Percentiles rank a stretch among this genome's conserved stretches.
These are phyloP conservation scores for Dendrothele bispora DNA, from an alignment of 768 basidiomycete species.

Conservation along the genomic window DNA sequence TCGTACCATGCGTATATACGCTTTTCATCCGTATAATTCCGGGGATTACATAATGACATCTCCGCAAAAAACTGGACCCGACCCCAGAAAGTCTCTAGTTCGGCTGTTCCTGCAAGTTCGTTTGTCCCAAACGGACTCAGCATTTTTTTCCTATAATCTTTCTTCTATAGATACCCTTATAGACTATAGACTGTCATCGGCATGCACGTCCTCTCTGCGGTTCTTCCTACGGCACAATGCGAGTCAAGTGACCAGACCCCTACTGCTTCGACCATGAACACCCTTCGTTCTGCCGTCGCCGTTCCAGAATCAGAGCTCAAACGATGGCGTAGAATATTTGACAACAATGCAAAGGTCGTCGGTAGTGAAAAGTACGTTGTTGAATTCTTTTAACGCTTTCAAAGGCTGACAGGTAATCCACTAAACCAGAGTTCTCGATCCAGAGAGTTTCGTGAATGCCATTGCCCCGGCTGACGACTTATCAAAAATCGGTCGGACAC, in stretches of 20 bases:
- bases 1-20: too few relatives aligned
- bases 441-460: conserved; percentile 90
- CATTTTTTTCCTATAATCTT: conserved; percentile 22
- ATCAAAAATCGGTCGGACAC: conserved; percentile 80
- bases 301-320: conserved; percentile 82
- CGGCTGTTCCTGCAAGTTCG: conserved; percentile 3
- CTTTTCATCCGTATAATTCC: too few relatives aligned
- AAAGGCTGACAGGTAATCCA: background rate
- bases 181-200: conserved; percentile 20
- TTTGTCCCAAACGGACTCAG: conserved; percentile 1
- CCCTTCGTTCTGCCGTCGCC: conserved; percentile 66
- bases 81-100: background rate
- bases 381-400: background rate
- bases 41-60: too few relatives aligned
- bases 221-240: conserved; percentile 53
- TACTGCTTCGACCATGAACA: conserved; percentile 56
- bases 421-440: conserved; percentile 74
- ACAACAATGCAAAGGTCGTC: conserved; percentile 72
- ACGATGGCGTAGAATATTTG: conserved; percentile 89
- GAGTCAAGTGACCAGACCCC: conserved; percentile 47
- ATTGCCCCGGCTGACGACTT: conserved; percentile 88
- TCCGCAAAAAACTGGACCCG: background rate
- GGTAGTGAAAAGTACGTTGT: conserved; percentile 79
- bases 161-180: conserved; percentile 33
- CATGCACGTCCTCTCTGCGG: conserved; percentile 38